These are phyloP conservation scores for Micractinium conductrix DNA, from an alignment of 139 green algal genomes.

Conservation along the genomic window DNA sequence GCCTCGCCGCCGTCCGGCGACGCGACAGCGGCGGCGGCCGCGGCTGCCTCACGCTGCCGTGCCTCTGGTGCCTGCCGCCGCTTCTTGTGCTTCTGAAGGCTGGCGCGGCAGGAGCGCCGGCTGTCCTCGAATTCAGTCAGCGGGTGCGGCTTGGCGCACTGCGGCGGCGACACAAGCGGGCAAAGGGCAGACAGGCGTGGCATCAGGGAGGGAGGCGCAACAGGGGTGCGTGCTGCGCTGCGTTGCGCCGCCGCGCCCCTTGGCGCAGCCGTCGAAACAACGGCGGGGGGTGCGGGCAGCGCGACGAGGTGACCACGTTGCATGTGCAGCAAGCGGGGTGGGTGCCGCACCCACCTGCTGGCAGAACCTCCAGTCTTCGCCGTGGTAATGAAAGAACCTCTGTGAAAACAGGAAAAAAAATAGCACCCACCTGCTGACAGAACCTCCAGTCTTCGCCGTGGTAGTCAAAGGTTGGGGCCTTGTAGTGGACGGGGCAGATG, in stretches of 20 bases:
- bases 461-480: not conserved
- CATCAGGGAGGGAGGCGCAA: too few relatives aligned
- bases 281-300: too few relatives aligned
- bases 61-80: not conserved
- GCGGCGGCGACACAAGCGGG: too few relatives aligned
- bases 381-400: not conserved
- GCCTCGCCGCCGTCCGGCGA: too few relatives aligned
- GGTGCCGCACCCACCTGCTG: constrained; percentile 9
- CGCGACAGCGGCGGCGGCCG: not conserved
- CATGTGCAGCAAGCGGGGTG: too few relatives aligned
- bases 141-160: not conserved
- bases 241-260: too few relatives aligned
- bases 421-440: constrained; percentile 8
- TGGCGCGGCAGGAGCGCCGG: not conserved
- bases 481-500: constrained; percentile 1
- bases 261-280: too few relatives aligned
- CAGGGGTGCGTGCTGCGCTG: too few relatives aligned
- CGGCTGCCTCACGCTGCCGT: not conserved
- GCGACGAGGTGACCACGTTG: too few relatives aligned
- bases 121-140: not conserved
- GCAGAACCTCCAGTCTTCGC: not conserved
- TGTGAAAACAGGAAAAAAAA: too few relatives aligned
- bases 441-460: not conserved
- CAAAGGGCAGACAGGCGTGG: too few relatives aligned
- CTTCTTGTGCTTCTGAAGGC: constrained; percentile 13